A percentile compares a stretch with the other conserved stretches of the same genome.
These are phyloP conservation scores for Waltiozyma sp. DNA, from an alignment of 1,139 yeast species.

Conservation along the genomic window DNA sequence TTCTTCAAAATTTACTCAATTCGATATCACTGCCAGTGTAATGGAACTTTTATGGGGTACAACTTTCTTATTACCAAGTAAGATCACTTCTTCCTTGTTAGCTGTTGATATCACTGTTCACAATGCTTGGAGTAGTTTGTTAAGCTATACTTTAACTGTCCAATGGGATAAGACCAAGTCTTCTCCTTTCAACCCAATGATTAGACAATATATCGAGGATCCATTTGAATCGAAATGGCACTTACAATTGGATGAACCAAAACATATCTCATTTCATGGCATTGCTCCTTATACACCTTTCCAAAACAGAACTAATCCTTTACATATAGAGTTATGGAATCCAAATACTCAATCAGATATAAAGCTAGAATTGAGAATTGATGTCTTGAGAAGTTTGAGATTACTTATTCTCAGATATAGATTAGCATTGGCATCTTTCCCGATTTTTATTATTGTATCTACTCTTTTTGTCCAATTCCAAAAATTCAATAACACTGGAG, in stretches of 20 bases:
- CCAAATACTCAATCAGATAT: constrained; percentile 14
- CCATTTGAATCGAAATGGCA: constrained; percentile 77
- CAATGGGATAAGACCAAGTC: constrained; percentile 8
- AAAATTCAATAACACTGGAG: constrained; percentile 26
- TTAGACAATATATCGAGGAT: constrained; percentile 56
- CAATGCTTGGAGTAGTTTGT: constrained; percentile 51
- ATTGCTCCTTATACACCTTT: constrained; percentile 71
- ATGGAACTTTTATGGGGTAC: constrained; percentile 16
- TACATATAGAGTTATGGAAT: constrained; percentile 27
- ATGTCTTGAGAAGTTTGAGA: constrained; percentile 30
- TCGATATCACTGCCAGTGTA: constrained; percentile 2
- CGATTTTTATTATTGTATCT: constrained; percentile 36
- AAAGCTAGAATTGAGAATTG: constrained; percentile 17
- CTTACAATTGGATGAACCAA: constrained; percentile 30
- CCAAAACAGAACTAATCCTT: constrained; percentile 15
- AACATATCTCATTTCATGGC: constrained; percentile 48
- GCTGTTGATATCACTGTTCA: constrained; percentile 38
- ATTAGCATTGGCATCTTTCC: constrained; percentile 47
- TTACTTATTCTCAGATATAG: constrained; percentile 53
- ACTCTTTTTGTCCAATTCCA: constrained; percentile 37
- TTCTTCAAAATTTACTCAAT: not conserved
- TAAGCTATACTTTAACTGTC: constrained; percentile 39
- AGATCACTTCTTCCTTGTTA: constrained; percentile 27
- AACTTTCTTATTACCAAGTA: constrained; percentile 25
- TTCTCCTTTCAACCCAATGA: constrained; percentile 42